Evolutionary conservation across 331 rosid genomes (phyloP).

Genomic region (Acacia concinna): DNA sequence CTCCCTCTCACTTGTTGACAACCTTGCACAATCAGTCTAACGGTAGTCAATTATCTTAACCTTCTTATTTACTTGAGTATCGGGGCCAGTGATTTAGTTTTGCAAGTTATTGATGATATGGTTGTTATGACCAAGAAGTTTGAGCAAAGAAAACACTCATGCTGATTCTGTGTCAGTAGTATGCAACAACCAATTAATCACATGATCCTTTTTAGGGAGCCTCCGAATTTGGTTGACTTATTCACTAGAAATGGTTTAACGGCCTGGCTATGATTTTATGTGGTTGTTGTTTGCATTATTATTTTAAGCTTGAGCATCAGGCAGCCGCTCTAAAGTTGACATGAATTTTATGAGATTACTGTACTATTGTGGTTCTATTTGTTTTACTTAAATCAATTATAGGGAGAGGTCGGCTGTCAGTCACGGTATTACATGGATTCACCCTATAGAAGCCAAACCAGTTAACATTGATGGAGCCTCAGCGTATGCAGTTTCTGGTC

Average conservation of each 20-base stretch:
- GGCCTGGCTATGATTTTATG: neutral
- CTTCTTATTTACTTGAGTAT: neutral
- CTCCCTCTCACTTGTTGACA: neutral
- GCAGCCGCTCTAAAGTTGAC: neutral
- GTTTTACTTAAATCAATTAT: neutral
- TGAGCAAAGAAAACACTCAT: neutral
- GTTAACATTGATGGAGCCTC: conserved; percentile 7
- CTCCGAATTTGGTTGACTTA: neutral
- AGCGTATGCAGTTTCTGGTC: conserved; percentile 17
- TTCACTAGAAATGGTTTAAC: neutral
- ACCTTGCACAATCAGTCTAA: neutral
- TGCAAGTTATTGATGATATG: neutral
- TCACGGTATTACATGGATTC: conserved; percentile 21
- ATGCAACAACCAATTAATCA: neutral
- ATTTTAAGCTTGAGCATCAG: neutral
- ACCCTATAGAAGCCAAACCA: conserved; percentile 9
- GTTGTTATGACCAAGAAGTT: neutral
- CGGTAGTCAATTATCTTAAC: neutral
- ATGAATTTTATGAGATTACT: neutral
- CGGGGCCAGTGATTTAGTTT: neutral
- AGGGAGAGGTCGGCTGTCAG: conserved; percentile 27
- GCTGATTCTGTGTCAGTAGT: neutral
- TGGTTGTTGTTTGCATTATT: neutral
- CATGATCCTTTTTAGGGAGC: neutral
- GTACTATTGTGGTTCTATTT: neutral